These are phyloP conservation scores for Saxophila tyrrhenica DNA, from an alignment of 495 filamentous ascomycete species.

Conservation along the genomic window DNA sequence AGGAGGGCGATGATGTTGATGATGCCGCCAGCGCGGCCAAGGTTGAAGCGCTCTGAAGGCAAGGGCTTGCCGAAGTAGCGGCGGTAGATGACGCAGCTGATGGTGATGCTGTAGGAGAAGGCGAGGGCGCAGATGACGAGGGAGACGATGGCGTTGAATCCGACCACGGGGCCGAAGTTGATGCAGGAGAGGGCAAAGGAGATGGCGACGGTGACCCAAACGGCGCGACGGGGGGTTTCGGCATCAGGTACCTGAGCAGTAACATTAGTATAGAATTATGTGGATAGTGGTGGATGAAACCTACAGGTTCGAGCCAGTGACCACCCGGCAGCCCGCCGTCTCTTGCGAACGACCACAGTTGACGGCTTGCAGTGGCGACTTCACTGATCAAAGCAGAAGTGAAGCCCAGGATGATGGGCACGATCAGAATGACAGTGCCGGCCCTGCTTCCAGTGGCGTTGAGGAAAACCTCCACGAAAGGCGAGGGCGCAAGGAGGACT, in stretches of 20 bases:
- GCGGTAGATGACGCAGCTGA: constrained; percentile 1
- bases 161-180: constrained; percentile 45
- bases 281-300: no score
- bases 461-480: constrained; percentile 12
- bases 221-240: background rate
- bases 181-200: constrained; percentile 47
- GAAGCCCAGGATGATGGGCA: constrained; percentile 9
- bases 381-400: constrained; percentile 4
- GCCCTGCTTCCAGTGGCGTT: constrained; percentile 13
- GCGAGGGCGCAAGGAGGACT: constrained; percentile 1
- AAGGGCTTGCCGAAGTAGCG: background rate
- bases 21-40: background rate
- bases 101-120: constrained; percentile 8
- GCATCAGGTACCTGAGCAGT: constrained; percentile 2
- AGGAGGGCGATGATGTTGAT: constrained; percentile 6
- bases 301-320: constrained; percentile 10
- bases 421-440: constrained; percentile 9
- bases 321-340: constrained; percentile 21
- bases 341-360: constrained; percentile 16
- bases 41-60: background rate
- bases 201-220: constrained; percentile 36
- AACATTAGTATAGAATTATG: no score
- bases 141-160: constrained; percentile 46
- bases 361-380: constrained; percentile 8
- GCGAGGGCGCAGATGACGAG: constrained; percentile 2